Conservation (phyloP, 2,329 filamentous ascomycete species). For the Lasiodiplodia gonubiensis region DNA sequence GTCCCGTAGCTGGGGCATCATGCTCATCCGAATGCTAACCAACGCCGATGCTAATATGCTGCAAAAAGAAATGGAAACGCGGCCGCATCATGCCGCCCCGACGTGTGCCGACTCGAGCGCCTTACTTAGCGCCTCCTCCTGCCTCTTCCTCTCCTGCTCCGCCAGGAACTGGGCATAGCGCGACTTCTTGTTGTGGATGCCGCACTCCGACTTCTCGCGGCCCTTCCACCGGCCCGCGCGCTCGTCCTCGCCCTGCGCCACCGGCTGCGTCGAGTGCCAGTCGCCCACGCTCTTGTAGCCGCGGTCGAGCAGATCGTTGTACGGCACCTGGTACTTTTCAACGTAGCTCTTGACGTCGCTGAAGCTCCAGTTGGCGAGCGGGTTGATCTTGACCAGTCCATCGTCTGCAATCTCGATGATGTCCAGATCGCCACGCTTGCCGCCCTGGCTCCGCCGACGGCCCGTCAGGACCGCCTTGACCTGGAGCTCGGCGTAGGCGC, state of each 20-base stretch:
- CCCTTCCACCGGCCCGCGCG: constrained; percentile 97
- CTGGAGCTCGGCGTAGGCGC: constrained; percentile 84
- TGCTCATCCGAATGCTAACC: constrained; percentile 29
- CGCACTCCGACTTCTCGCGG: constrained; percentile 93
- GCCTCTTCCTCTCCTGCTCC: constrained; percentile 71
- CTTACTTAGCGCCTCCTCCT: constrained; percentile 29
- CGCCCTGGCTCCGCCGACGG: constrained; percentile 88
- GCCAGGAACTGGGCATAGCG: constrained; percentile 85
- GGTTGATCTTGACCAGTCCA: constrained; percentile 96
- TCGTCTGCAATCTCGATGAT: constrained; percentile 93
- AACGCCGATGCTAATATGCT: constrained; percentile 42
- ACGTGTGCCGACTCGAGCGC: constrained; percentile 28
- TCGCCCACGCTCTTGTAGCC: constrained; percentile 99
- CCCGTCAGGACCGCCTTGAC: constrained; percentile 93
- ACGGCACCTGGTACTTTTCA: constrained; percentile 84
- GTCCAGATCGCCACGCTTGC: constrained; percentile 85
- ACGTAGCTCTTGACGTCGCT: constrained; percentile 88
- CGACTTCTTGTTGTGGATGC: constrained; percentile 97
- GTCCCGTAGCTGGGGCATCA: constrained; percentile 18
- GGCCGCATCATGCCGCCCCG: constrained; percentile 13
- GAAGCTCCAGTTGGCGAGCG: constrained; percentile 93
- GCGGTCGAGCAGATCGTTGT: constrained; percentile 86
- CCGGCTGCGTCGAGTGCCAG: constrained; percentile 94
- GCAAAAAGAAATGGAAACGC: constrained; percentile 25
- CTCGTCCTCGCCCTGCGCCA: constrained; percentile 91